These are phyloP conservation scores for Lactarius akahatsu DNA, from an alignment of 768 basidiomycete genomes.

Conservation along the genomic window DNA sequence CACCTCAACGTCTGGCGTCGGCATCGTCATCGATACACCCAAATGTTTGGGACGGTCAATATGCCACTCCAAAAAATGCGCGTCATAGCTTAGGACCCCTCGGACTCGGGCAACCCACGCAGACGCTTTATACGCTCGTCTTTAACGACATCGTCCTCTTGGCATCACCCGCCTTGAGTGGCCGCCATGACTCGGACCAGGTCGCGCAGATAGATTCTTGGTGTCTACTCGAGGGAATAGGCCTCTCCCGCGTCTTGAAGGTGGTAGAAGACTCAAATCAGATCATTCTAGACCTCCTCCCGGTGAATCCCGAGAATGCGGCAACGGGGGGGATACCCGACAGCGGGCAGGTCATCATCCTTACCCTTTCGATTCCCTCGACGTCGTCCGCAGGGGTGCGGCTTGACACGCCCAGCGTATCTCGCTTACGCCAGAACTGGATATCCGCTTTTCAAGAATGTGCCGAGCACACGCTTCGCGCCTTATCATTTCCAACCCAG, in stretches of 20 bases:
- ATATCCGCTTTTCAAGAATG: constrained; percentile 54
- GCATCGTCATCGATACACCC: constrained; percentile 14
- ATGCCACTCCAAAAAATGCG: neutral
- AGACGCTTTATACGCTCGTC: constrained; percentile 40
- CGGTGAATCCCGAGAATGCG: constrained; percentile 43
- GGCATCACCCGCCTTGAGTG: constrained; percentile 37
- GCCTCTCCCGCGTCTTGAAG: constrained; percentile 49
- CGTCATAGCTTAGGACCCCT: neutral
- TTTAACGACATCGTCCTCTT: constrained; percentile 74
- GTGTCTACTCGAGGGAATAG: constrained; percentile 47
- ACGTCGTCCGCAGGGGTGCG: constrained; percentile 35
- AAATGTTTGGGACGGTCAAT: constrained; percentile 18
- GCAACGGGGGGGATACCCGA: constrained; percentile 40
- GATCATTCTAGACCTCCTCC: constrained; percentile 51
- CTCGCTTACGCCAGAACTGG: constrained; percentile 43
- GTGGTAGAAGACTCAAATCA: constrained; percentile 40
- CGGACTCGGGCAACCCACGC: constrained; percentile 11
- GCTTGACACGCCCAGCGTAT: constrained; percentile 33
- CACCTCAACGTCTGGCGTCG: constrained; percentile 7
- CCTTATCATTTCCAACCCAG: constrained; percentile 43
- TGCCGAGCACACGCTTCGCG: constrained; percentile 47
- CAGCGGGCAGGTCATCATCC: constrained; percentile 35
- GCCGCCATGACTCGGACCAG: constrained; percentile 30
- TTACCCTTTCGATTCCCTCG: constrained; percentile 38
- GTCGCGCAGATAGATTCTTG: constrained; percentile 35